Evolutionary conservation across 2,329 filamentous ascomycete species (phyloP).

Genomic region (Botrytis tulipae): DNA sequence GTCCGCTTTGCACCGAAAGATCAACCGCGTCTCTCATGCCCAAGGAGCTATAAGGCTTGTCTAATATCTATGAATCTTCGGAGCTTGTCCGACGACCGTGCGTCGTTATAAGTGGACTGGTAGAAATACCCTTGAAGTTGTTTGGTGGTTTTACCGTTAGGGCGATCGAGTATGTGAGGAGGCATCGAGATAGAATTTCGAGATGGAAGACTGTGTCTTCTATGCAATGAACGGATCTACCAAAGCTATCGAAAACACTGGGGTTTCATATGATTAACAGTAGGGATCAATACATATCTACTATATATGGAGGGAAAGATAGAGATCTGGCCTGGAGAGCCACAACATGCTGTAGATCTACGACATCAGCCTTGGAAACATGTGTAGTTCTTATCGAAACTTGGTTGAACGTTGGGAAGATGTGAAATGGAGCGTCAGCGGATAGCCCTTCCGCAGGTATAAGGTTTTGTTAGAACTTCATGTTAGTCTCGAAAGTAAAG

Average conservation of each 20-base stretch:
- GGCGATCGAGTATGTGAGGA: neutral
- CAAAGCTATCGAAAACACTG: neutral
- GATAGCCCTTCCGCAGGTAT: neutral
- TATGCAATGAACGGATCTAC: neutral
- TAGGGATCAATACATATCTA: neutral
- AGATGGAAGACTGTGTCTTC: neutral
- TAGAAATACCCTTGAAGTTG: neutral
- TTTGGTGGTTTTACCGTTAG: neutral
- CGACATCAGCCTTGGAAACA: neutral
- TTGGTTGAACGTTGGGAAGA: neutral
- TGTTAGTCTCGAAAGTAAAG: neutral
- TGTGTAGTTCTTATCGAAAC: neutral
- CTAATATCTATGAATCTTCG: neutral
- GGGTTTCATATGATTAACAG: neutral
- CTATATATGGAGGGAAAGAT: neutral
- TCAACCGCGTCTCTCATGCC: neutral
- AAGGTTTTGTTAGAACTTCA: neutral
- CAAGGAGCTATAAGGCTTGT: conserved; percentile 8
- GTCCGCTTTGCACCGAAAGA: neutral
- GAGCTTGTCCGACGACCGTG: neutral
- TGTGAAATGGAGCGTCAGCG: neutral
- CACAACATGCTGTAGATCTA: neutral
- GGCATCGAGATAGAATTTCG: neutral
- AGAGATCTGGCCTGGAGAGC: neutral
- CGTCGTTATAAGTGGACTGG: neutral